A percentile compares a stretch with the other conserved stretches of the same genome.
phyloP scores from a whole-genome alignment of 1,139 yeast genomes.

The Dujonia santamariae region DNA sequence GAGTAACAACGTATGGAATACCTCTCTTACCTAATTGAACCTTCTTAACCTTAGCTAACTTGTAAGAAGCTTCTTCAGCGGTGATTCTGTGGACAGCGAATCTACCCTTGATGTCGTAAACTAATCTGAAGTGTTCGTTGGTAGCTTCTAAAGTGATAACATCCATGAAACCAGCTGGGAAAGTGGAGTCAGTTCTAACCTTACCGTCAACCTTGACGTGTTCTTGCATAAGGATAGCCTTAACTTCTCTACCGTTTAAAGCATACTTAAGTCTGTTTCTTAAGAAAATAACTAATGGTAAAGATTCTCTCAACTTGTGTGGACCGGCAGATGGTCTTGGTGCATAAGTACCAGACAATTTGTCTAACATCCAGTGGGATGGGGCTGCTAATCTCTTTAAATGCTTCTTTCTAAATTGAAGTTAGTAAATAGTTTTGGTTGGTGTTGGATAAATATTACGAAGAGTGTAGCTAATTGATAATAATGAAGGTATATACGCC shows the following conservation, averaged over 20 bases:
- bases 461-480: too few species aligned
- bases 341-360: constrained; percentile 98
- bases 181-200: constrained; percentile 95
- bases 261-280: constrained; percentile 99
- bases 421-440: neutral
- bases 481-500: too few species aligned
- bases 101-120: constrained; percentile 95
- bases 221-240: constrained; percentile 97
- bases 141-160: constrained; percentile 92
- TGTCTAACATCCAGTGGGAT: constrained; percentile 99
- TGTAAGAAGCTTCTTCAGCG: constrained; percentile 94
- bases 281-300: constrained; percentile 95
- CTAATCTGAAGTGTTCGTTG: constrained; percentile 96
- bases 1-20: constrained; percentile 93
- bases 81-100: constrained; percentile 97
- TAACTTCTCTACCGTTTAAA: constrained; percentile 96
- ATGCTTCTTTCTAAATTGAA: constrained; percentile 44
- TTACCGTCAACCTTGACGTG: constrained; percentile 94
- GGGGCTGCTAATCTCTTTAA: constrained; percentile 55
- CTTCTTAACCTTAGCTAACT: constrained; percentile 92
- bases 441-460: too few species aligned
- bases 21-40: constrained; percentile 96
- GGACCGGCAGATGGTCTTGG: constrained; percentile 99
- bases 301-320: constrained; percentile 98
- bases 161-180: constrained; percentile 98